Evolutionary conservation across 2,329 filamentous ascomycete species (phyloP).

Genomic region (Knoxdaviesia capensis): DNA sequence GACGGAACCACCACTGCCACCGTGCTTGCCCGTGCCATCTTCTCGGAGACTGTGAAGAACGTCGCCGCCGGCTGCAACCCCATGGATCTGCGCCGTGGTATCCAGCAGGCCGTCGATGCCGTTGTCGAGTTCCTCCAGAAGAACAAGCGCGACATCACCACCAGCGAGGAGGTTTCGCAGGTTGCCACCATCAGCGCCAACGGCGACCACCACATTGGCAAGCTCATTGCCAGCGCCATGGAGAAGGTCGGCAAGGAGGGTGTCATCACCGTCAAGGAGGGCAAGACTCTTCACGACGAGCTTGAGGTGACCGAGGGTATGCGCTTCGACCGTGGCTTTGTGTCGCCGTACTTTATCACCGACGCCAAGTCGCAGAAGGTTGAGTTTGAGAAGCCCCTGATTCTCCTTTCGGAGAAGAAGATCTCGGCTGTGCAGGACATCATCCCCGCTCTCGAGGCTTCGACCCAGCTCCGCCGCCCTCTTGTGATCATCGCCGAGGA

Average conservation of each 20-base stretch:
- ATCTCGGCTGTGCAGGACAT: slow-evolving; percentile 99
- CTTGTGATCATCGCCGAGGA: slow-evolving; percentile 98
- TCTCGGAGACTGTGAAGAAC: slow-evolving; percentile 99
- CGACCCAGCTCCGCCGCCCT: slow-evolving; percentile 83
- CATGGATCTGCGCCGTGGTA: slow-evolving; percentile 94
- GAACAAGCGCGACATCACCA: slow-evolving; percentile 97
- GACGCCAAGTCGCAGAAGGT: slow-evolving; percentile 97
- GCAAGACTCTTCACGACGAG: slow-evolving; percentile 95
- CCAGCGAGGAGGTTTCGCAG: slow-evolving; percentile 89
- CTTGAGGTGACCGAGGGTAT: slow-evolving; percentile 98
- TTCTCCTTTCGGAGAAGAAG: slow-evolving; percentile 99
- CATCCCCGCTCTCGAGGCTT: slow-evolving; percentile 91
- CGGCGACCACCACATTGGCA: slow-evolving; percentile 84
- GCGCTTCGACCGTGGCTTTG: slow-evolving; percentile 98
- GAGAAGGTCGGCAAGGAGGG: slow-evolving; percentile 99
- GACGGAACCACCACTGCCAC: slow-evolving; percentile 97
- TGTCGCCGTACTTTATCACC: slow-evolving; percentile 99
- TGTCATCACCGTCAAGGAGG: slow-evolving; percentile 99
- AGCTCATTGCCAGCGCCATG: slow-evolving; percentile 95
- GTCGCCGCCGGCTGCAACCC: slow-evolving; percentile 98
- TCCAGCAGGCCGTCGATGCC: slow-evolving; percentile 85
- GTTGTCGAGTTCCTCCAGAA: slow-evolving; percentile 86
- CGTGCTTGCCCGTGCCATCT: slow-evolving; percentile 91
- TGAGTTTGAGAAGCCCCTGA: slow-evolving; percentile 97
- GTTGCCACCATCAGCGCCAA: slow-evolving; percentile 97